Evolutionary conservation across 140 eudicot genomes (phyloP), one percentile per base, ranked within the genome.

Genomic region (Erigeron philadelphicus): DNA sequence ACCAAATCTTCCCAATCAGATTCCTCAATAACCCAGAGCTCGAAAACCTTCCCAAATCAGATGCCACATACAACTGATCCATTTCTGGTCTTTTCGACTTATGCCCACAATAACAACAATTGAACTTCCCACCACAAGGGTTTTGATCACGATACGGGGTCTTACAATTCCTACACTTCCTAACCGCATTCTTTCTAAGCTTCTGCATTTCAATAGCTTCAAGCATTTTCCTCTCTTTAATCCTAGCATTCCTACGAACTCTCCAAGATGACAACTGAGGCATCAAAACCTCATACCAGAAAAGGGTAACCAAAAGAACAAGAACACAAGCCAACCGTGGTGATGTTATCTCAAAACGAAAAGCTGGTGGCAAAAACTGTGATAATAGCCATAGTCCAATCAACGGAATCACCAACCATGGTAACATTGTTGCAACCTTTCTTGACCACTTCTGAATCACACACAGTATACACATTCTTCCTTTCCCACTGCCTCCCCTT

Each of bases 371-470:
- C 65, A 90, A 76, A 64, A 90, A 84, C 83, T 90, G 97, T 0
- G 97, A 90, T 50, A 90, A 62, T 48, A 87, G 82, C 97, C 97
- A 90, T 7, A 90, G 76, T 70, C 83, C 96, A 71, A 90, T 90
- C 76, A 90, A 81, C 38, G 97, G 97, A 70, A 88, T 85, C 57
- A 90, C 96, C 70, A 90, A 61, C 97, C 97, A 90, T 47, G 97
- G 97, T 41, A 90, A 81, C 97, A 90, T 88, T 79, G 97, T 90
- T 73, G 97, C 97, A 77, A 88, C 80, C 77, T 85, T 70, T 75
- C 97, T 74, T 55, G 97, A 90, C 95, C 96, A 90, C 87, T 83
- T 90, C 85, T 88, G 96, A 83, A 90, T 84, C 79, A 84, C 95
- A 63, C 97, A 90, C 57, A 90, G 85, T 84, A 87, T 87, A 85